Percentiles rank a stretch among this genome's conserved stretches.
These are phyloP conservation scores for Rasamsonia emersonii DNA, from an alignment of 2,329 filamentous ascomycete species.

Conservation along the genomic window DNA sequence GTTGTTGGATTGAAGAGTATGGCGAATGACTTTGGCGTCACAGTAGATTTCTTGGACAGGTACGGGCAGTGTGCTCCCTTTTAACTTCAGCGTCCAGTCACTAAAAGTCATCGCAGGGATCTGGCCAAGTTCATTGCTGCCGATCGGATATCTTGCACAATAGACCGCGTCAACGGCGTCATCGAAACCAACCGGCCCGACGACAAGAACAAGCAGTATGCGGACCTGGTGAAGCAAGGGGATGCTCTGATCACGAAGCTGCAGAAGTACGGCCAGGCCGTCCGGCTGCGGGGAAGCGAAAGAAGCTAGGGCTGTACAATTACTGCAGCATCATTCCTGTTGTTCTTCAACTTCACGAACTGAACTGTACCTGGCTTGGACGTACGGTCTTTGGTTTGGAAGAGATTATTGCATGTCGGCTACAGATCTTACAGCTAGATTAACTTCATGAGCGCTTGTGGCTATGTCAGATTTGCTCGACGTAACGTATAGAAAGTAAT, in stretches of 20 bases:
- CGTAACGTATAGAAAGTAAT: too few species aligned
- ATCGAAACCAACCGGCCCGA: slow-evolving; percentile 97
- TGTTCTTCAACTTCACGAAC: slow-evolving; percentile 1
- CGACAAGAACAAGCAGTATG: slow-evolving; percentile 99
- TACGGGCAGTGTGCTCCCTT: slow-evolving; percentile 36
- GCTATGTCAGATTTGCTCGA: too few species aligned
- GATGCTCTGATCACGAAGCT: slow-evolving; percentile 98
- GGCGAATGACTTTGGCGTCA: slow-evolving; percentile 94
- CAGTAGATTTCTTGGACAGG: slow-evolving; percentile 92
- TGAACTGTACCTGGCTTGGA: too few species aligned
- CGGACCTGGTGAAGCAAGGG: slow-evolving; percentile 93
- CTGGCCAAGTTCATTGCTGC: slow-evolving; percentile 95
- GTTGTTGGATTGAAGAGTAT: slow-evolving; percentile 96
- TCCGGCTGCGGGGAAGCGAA: slow-evolving; percentile 89
- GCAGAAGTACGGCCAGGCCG: slow-evolving; percentile 97
- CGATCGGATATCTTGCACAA: slow-evolving; percentile 90
- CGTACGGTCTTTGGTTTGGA: too few species aligned
- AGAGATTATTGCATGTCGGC: too few species aligned
- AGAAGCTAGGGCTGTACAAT: slow-evolving; percentile 50
- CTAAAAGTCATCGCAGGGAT: too few species aligned
- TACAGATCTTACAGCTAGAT: too few species aligned
- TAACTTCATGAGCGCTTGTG: too few species aligned
- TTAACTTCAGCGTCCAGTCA: too few species aligned
- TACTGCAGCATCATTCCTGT: neutral
- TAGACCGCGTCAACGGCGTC: slow-evolving; percentile 91